These are phyloP conservation scores for Boletus patriciae DNA, from an alignment of 768 basidiomycete genomes.

Conservation along the genomic window DNA sequence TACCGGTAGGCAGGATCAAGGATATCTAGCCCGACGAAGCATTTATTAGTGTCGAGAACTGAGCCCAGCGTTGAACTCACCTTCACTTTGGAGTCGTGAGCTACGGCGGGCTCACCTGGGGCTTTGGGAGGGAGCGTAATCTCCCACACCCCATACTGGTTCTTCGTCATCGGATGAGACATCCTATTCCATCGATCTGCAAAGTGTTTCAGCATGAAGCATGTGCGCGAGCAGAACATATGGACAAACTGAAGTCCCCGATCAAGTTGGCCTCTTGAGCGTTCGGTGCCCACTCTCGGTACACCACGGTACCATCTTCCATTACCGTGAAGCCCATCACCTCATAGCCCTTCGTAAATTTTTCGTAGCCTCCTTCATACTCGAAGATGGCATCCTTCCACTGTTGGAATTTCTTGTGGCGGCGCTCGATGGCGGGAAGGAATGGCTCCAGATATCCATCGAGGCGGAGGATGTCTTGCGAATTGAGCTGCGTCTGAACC, in stretches of 20 bases:
- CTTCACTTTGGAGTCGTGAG: slow-evolving; percentile 95
- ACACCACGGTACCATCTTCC: slow-evolving; percentile 65
- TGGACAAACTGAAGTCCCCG: slow-evolving; percentile 91
- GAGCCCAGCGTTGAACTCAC: slow-evolving; percentile 39
- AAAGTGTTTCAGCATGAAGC: slow-evolving; percentile 2
- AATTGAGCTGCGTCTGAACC: slow-evolving; percentile 42
- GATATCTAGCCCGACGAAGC: slow-evolving; percentile 63
- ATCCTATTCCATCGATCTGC: slow-evolving; percentile 85
- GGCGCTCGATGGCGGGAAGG: slow-evolving; percentile 63
- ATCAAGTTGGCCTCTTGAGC: slow-evolving; percentile 80
- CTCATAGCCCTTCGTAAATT: slow-evolving; percentile 58
- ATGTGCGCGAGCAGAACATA: not conserved
- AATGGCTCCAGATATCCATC: slow-evolving; percentile 79
- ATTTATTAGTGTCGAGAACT: not conserved
- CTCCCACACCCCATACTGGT: slow-evolving; percentile 89
- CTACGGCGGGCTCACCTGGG: slow-evolving; percentile 76
- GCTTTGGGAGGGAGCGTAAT: slow-evolving; percentile 67
- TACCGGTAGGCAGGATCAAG: slow-evolving; percentile 76
- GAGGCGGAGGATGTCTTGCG: slow-evolving; percentile 56
- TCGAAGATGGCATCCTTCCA: slow-evolving; percentile 77
- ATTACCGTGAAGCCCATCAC: slow-evolving; percentile 73
- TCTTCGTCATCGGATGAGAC: slow-evolving; percentile 83
- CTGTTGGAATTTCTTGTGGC: slow-evolving; percentile 65
- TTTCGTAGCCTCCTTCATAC: slow-evolving; percentile 80
- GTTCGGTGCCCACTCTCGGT: slow-evolving; percentile 97